Evolutionary conservation across 768 basidiomycete genomes (phyloP), one percentile per base, ranked within the genome.

Genomic region (Gymnopilus junonius): DNA sequence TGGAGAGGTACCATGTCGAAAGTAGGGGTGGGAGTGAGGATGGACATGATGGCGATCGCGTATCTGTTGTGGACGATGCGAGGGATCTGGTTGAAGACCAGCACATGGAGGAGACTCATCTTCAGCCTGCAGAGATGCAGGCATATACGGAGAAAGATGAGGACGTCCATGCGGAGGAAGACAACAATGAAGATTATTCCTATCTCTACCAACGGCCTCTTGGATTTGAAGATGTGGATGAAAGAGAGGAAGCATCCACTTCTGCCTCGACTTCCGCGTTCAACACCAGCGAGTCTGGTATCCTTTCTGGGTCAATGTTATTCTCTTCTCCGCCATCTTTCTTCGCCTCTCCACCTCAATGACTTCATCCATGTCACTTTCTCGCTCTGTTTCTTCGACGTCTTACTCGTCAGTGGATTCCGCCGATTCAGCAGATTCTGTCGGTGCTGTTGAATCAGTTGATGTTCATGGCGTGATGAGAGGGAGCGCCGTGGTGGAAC

Each of bases 371-470:
- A 62, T 68, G 25, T 72, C 79, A 4, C 74, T 80, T 63, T 82
- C 84, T 65, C 78, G 79, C 32, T 79, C 83, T 11, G 69, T 79
- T 5, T 84, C 84, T 5, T 65, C 65, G 14, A 71, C 75, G 8
- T 79, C 80, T 7, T 69, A 70, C 51, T 77, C 73, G 21, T 79
- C 79, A 0, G 67, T 65, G 48, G 70, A 69, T 56, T 82, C 79
- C 12, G 60, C 72, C 37, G 74, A 65, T 34, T 67, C 59, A 17
- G 68, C 48, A 11, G 45, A 67, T 6, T 65, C 58, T 17, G 67
- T 46, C 11, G 48, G 67, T 10, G 55, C 35, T 1, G 57, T 42
- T 8, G 65, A 65, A 29, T 54, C 56, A 1, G 39, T 43, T 45
- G 64, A 63, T 14, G 25, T 48, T 11, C 42, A 35, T n/a, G 55